A percentile compares a stretch with the other conserved stretches of the same genome.
Conservation (phyloP, 176 grass and related monocot genomes). For the Calamus simplicifolius region DNA sequence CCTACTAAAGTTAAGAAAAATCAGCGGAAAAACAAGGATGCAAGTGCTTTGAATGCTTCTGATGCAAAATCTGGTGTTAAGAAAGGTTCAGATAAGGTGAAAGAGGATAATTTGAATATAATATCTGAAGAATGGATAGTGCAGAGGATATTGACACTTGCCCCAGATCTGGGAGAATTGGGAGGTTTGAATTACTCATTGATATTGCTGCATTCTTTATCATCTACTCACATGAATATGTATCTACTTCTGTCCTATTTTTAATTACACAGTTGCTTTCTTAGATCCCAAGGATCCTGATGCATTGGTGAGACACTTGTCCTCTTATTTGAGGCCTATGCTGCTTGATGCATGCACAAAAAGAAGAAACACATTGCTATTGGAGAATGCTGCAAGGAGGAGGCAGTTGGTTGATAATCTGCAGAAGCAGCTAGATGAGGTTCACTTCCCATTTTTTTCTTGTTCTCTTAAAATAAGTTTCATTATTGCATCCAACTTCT, state of each 20-base stretch:
- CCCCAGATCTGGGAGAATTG: constrained; percentile 77
- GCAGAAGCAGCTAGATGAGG: constrained; percentile 95
- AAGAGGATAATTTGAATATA: constrained; percentile 56
- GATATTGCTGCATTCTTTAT: constrained; percentile 6
- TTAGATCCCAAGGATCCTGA: constrained; percentile 47
- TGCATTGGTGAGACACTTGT: constrained; percentile 48
- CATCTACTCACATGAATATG: too few relatives aligned
- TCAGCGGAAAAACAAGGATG: constrained; percentile 74
- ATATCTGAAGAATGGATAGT: constrained; percentile 76
- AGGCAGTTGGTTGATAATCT: constrained; percentile 71
- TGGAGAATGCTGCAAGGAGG: constrained; percentile 86
- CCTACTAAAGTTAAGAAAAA: constrained; percentile 83
- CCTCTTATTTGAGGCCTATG: constrained; percentile 89
- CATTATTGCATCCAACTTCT: not conserved
- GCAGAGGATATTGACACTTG: constrained; percentile 61
- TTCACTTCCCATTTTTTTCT: constrained; percentile 4
- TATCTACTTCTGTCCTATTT: constrained; percentile 11
- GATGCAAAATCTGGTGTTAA: constrained; percentile 45
- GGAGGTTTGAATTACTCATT: constrained; percentile 47
- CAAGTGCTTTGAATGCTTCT: constrained; percentile 31
- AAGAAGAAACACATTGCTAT: constrained; percentile 74
- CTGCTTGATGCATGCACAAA: constrained; percentile 73
- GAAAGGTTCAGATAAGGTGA: constrained; percentile 63
- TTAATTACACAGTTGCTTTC: constrained; percentile 25
- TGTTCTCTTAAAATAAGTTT: too few relatives aligned